Percentiles rank a stretch among this genome's conserved stretches.
Evolutionary conservation across 805 yeast genomes (phyloP).

Genomic region (Limtongozyma cylindracea): DNA sequence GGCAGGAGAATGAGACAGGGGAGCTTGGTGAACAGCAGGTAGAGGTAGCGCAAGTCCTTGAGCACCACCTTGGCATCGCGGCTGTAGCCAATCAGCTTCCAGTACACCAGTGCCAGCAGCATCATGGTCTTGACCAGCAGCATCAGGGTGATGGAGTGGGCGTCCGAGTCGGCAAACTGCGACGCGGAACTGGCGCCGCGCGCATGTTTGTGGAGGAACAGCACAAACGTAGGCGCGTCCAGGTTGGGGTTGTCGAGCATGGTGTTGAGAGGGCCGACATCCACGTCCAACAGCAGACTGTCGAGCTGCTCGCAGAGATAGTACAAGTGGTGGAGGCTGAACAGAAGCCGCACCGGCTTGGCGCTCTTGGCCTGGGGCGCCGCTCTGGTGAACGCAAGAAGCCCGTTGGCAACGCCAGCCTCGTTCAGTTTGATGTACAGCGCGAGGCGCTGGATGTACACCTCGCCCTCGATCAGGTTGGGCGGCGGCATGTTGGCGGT

Average conservation of each 20-base stretch:
- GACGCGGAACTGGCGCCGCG: slow-evolving; percentile 29
- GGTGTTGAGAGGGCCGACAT: slow-evolving; percentile 37
- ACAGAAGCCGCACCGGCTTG: slow-evolving; percentile 28
- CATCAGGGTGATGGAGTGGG: slow-evolving; percentile 27
- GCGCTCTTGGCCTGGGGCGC: too few species aligned
- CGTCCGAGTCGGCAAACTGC: slow-evolving; percentile 14
- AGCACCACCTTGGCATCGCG: slow-evolving; percentile 17
- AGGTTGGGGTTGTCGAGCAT: slow-evolving; percentile 30
- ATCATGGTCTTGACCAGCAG: slow-evolving; percentile 27
- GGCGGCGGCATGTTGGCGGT: too few species aligned
- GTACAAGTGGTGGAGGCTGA: slow-evolving; percentile 39
- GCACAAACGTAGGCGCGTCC: slow-evolving; percentile 26
- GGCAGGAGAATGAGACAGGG: slow-evolving; percentile 39
- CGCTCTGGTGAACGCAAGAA: slow-evolving; percentile 16
- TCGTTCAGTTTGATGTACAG: slow-evolving; percentile 28
- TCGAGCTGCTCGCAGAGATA: slow-evolving; percentile 33
- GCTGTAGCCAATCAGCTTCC: slow-evolving; percentile 10
- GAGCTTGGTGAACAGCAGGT: slow-evolving; percentile 36
- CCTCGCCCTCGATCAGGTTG: slow-evolving; percentile 23
- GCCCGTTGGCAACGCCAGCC: slow-evolving; percentile 30
- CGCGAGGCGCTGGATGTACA: slow-evolving; percentile 25
- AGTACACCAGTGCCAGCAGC: slow-evolving; percentile 14
- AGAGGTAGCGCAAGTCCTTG: slow-evolving; percentile 27
- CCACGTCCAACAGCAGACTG: slow-evolving; percentile 16
- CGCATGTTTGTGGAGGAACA: too few species aligned